Evolutionary conservation across 306 rosid genomes (phyloP).

Genomic region (Spatholobus suberectus): DNA sequence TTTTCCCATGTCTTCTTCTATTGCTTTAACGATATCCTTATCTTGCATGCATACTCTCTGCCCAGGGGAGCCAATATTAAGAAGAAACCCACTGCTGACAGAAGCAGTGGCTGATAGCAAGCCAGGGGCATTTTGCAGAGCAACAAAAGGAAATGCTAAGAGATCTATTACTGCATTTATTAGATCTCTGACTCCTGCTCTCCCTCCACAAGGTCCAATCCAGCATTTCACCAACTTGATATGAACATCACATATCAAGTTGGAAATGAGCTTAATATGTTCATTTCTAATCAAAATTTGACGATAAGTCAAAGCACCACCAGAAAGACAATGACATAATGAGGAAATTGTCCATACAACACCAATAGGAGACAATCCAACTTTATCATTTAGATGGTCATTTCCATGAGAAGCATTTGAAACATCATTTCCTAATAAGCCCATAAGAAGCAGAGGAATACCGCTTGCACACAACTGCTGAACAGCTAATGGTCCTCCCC

Average conservation of each 20-base stretch:
- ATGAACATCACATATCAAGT: constrained; percentile 74
- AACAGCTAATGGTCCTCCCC: constrained; percentile 93
- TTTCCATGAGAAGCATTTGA: constrained; percentile 55
- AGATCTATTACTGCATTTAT: constrained; percentile 74
- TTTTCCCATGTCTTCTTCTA: constrained; percentile 87
- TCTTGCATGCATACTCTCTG: constrained; percentile 84
- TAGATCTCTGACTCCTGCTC: constrained; percentile 70
- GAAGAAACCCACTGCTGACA: constrained; percentile 86
- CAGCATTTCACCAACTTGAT: constrained; percentile 77
- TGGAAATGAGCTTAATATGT: constrained; percentile 72
- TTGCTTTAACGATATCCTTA: constrained; percentile 75
- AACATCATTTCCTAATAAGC: constrained; percentile 59
- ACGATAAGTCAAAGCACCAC: constrained; percentile 79
- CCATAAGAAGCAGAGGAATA: constrained; percentile 76
- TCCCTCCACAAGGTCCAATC: constrained; percentile 94
- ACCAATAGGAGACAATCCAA: constrained; percentile 88
- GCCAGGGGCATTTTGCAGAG: constrained; percentile 86
- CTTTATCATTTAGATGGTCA: constrained; percentile 55
- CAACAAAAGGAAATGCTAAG: constrained; percentile 95
- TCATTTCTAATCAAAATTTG: constrained; percentile 71
- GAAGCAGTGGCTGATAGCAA: constrained; percentile 85
- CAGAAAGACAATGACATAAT: constrained; percentile 79
- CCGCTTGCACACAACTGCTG: constrained; percentile 89
- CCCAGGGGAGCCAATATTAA: constrained; percentile 84
- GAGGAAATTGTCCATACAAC: constrained; percentile 81